phyloP scores from a whole-genome alignment of 352 stramenopile species.

The Phytophthora chlamydospora region DNA sequence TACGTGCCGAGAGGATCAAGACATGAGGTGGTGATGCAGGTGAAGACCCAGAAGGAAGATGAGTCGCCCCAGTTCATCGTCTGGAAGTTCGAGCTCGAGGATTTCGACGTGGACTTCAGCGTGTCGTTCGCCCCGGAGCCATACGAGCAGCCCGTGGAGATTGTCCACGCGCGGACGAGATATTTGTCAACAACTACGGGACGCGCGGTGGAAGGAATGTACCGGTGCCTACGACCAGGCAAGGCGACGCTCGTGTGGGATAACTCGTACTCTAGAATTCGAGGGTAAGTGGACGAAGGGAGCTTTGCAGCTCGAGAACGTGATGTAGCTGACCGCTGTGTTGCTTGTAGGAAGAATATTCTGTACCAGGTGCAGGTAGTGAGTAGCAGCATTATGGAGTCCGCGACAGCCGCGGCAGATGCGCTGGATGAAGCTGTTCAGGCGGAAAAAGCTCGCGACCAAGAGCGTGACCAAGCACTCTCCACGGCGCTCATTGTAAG shows the following conservation, averaged over 20 bases:
- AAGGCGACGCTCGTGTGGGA: conserved; percentile 76
- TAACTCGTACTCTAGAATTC: conserved; percentile 81
- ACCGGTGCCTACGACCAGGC: conserved; percentile 60
- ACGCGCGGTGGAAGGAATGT: conserved; percentile 72
- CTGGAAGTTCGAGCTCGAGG: conserved; percentile 86
- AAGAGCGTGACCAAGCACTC: conserved; percentile 40
- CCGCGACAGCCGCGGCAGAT: conserved; percentile 67
- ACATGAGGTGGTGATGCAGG: conserved; percentile 55
- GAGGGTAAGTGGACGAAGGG: conserved; percentile 45
- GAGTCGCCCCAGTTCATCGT: conserved; percentile 62
- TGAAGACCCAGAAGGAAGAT: conserved; percentile 41
- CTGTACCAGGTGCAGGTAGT: conserved; percentile 81
- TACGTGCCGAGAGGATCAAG: conserved; percentile 48
- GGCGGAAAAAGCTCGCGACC: conserved; percentile 49
- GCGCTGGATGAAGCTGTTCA: conserved; percentile 73
- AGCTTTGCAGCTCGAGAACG: not conserved
- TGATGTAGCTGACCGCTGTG: conserved; percentile 7
- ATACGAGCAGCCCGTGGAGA: conserved; percentile 51
- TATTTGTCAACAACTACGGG: conserved; percentile 57
- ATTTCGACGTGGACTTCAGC: conserved; percentile 83
- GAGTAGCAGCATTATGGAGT: conserved; percentile 72
- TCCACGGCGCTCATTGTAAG: conserved; percentile 50
- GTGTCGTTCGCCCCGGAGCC: conserved; percentile 59
- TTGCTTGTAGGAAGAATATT: conserved; percentile 65
- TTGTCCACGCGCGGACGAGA: conserved; percentile 67